Evolutionary conservation across 2,329 filamentous ascomycete species (phyloP).

Genomic region (Camptophora hylomeconis): DNA sequence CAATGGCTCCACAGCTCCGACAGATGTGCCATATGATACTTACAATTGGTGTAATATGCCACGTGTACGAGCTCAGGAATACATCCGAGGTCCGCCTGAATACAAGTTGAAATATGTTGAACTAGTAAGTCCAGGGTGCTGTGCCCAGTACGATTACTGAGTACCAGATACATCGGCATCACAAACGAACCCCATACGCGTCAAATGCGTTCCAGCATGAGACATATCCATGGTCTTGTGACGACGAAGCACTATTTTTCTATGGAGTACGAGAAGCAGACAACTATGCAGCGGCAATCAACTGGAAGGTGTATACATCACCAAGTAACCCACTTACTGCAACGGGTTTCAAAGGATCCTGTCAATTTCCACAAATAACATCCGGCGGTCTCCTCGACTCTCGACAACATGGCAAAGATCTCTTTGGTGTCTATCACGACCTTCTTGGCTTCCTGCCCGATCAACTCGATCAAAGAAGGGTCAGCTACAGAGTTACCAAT

Average conservation of each 20-base stretch:
- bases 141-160: neutral
- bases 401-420: constrained; percentile 61
- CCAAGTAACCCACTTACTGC: constrained; percentile 54
- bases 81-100: constrained; percentile 39
- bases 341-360: constrained; percentile 53
- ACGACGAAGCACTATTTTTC: constrained; percentile 56
- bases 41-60: constrained; percentile 88
- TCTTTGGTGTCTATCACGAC: constrained; percentile 63
- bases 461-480: constrained; percentile 30
- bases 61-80: constrained; percentile 57
- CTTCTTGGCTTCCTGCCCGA: constrained; percentile 54
- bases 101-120: constrained; percentile 64
- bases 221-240: constrained; percentile 58
- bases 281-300: constrained; percentile 40
- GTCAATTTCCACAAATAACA: constrained; percentile 73
- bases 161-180: constrained; percentile 62
- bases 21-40: constrained; percentile 39
- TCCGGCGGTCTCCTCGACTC: constrained; percentile 58
- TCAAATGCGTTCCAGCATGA: constrained; percentile 66
- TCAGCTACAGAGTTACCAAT: constrained; percentile 62
- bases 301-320: constrained; percentile 53
- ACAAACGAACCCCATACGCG: constrained; percentile 72
- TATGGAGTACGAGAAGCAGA: constrained; percentile 44
- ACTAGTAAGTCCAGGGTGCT: constrained; percentile 39
- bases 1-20: constrained; percentile 49